Evolutionary conservation across 2,329 filamentous ascomycete genomes (phyloP).

Genomic region (Colletotrichum magnum): DNA sequence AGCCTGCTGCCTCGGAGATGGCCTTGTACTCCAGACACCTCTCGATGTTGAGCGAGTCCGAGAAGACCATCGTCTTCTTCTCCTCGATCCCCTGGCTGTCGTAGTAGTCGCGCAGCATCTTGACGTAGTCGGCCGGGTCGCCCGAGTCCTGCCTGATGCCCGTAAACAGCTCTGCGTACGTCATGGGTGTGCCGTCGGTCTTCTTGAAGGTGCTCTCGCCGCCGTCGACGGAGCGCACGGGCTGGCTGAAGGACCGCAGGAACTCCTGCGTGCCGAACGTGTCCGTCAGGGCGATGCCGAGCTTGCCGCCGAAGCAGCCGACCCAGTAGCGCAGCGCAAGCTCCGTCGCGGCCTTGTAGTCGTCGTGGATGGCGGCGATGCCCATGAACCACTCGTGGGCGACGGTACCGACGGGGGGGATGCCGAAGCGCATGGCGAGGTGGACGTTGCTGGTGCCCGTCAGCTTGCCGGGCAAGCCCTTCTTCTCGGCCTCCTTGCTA

Average conservation of each 20-base stretch:
- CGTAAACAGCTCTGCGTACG: conserved; percentile 85
- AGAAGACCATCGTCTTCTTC: conserved; percentile 93
- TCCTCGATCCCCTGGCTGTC: conserved; percentile 80
- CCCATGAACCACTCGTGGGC: conserved; percentile 99
- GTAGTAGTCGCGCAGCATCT: conserved; percentile 86
- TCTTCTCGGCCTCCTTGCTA: conserved; percentile 76
- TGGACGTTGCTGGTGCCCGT: conserved; percentile 97
- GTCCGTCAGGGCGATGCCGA: conserved; percentile 93
- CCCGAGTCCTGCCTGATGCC: conserved; percentile 94
- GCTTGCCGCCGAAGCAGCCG: conserved; percentile 86
- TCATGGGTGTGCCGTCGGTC: conserved; percentile 60
- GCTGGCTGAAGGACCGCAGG: conserved; percentile 84
- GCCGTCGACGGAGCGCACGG: conserved; percentile 63
- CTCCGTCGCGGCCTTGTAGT: conserved; percentile 89
- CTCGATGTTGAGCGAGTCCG: conserved; percentile 93
- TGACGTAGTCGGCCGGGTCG: conserved; percentile 84
- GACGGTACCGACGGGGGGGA: conserved; percentile 87
- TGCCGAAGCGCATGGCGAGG: conserved; percentile 91
- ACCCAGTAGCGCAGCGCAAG: conserved; percentile 90
- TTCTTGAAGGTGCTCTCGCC: conserved; percentile 57
- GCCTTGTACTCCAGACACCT: conserved; percentile 91
- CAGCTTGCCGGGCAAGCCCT: conserved; percentile 79
- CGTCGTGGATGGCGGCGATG: conserved; percentile 88
- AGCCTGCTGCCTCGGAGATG: conserved; percentile 83
- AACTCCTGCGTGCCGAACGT: conserved; percentile 96